Conservation (phyloP, 129 eudicot genomes). For the Logfia minima region DNA sequence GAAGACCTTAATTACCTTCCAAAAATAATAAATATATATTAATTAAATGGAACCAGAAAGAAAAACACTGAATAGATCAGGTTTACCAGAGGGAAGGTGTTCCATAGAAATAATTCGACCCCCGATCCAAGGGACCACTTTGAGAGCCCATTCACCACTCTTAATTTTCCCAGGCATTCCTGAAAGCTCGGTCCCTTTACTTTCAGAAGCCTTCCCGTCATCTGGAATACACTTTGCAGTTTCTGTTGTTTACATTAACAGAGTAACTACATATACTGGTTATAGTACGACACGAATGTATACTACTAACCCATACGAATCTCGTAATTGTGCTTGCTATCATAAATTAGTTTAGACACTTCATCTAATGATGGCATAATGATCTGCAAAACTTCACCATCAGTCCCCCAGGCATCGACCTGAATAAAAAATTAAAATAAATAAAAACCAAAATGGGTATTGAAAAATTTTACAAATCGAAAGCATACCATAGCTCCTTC, state of each 20-base stretch:
- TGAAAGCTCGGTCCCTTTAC: constrained; percentile 71
- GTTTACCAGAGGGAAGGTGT: constrained; percentile 78
- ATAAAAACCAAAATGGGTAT: background rate
- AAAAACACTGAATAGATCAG: constrained; percentile 4
- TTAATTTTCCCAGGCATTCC: constrained; percentile 65
- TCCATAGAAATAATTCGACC: constrained; percentile 91
- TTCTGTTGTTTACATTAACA: constrained; percentile 47
- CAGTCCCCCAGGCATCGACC: constrained; percentile 84
- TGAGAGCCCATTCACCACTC: constrained; percentile 82
- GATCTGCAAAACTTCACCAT: constrained; percentile 72
- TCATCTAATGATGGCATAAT: constrained; percentile 64
- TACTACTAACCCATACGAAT: constrained; percentile 54
- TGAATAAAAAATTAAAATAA: constrained; percentile 18
- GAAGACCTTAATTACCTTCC: background rate
- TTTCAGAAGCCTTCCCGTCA: constrained; percentile 46
- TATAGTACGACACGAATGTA: too few relatives aligned
- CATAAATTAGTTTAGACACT: constrained; percentile 50
- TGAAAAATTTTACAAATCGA: background rate
- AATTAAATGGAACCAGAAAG: background rate
- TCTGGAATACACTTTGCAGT: constrained; percentile 75
- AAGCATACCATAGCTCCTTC: constrained; percentile 72
- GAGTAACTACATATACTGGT: background rate
- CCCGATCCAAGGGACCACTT: constrained; percentile 97
- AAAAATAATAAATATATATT: background rate
- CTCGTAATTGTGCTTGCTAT: constrained; percentile 51